Evolutionary conservation across 306 rosid species (phyloP).

Genomic region (Pueraria montana): DNA sequence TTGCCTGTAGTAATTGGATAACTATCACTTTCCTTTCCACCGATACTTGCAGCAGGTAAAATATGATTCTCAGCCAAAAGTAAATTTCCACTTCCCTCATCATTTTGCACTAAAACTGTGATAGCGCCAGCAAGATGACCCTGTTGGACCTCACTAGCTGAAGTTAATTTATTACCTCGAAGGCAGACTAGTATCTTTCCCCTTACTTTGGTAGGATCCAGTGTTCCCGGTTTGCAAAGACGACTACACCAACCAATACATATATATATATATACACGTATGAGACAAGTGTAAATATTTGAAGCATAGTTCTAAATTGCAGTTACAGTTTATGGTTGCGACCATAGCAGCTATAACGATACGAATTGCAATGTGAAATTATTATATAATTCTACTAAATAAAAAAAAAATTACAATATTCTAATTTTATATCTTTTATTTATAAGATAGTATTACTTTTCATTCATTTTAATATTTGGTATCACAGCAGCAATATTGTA

Average conservation of each 20-base stretch:
- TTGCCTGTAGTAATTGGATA: no score
- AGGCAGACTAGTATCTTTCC: conserved; percentile 63
- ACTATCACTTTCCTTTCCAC: neutral
- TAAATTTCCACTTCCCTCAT: conserved; percentile 32
- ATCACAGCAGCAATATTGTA: no score
- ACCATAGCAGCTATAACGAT: no score
- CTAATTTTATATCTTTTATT: no score
- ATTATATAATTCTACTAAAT: no score
- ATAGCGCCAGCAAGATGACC: conserved; percentile 61
- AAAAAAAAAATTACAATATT: no score
- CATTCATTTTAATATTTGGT: no score
- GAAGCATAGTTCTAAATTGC: no score
- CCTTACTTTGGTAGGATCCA: conserved; percentile 60
- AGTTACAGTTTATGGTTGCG: no score
- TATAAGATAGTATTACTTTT: no score
- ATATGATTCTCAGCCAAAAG: conserved; percentile 53
- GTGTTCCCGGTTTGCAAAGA: conserved; percentile 51
- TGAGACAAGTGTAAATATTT: neutral
- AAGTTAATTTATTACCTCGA: conserved; percentile 49
- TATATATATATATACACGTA: no score
- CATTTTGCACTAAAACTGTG: conserved; percentile 58
- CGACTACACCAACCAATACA: conserved; percentile 40
- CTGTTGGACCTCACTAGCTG: conserved; percentile 38
- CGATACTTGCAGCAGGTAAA: conserved; percentile 46
- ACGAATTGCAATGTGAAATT: no score